phyloP scores from a whole-genome alignment of 169 alveolate genomes.

The Plasmodium knowlesi region DNA sequence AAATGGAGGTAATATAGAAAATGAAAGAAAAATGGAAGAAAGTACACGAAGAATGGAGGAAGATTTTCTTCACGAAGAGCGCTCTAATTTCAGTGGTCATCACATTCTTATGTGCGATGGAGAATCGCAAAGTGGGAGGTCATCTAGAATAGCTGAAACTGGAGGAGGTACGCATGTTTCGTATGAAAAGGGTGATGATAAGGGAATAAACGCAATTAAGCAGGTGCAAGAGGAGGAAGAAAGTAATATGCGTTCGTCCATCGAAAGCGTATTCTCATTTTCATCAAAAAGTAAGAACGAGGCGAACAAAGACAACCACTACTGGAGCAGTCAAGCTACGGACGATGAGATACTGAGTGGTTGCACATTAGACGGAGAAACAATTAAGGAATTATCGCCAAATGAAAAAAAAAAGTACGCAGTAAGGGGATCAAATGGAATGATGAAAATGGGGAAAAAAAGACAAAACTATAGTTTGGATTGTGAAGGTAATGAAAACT shows the following conservation, averaged over 20 bases:
- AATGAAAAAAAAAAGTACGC: not conserved
- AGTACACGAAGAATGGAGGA: not conserved
- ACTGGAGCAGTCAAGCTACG: not conserved
- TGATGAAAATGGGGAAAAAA: not conserved
- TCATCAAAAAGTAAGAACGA: conserved; percentile 22
- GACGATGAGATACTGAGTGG: conserved; percentile 1
- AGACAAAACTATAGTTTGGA: not conserved
- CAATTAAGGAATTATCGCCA: not conserved
- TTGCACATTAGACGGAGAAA: not conserved
- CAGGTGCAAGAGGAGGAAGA: not conserved
- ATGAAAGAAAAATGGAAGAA: not conserved
- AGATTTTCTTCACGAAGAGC: not conserved
- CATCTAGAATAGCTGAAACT: not conserved
- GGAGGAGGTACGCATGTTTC: not conserved
- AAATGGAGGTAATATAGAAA: not conserved
- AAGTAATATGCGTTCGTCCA: not conserved
- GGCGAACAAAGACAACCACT: not conserved
- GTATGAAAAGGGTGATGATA: not conserved
- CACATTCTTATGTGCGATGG: not conserved
- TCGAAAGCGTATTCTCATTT: conserved; percentile 34
- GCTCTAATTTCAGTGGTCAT: not conserved
- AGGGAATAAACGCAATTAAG: not conserved
- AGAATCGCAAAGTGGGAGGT: not conserved
- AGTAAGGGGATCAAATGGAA: not conserved
- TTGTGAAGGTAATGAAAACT: not conserved